Evolutionary conservation across 1,284 basidiomycete genomes (phyloP), one percentile per base, ranked within the genome.

Genomic region (Mycena citricolor): DNA sequence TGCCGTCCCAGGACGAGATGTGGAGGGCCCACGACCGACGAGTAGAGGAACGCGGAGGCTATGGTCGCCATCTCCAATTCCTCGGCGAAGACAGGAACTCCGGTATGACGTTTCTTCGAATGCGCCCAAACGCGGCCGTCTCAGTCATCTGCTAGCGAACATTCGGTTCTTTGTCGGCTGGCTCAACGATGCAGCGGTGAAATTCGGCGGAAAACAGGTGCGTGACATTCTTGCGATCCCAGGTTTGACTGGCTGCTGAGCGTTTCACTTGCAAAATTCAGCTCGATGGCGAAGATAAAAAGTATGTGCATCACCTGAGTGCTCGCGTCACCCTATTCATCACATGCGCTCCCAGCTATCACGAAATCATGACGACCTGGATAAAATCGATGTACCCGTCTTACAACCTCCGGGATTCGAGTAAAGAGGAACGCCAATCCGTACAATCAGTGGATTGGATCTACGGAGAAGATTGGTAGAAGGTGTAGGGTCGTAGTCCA

Each of bases 61-160:
- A 66, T 47, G 64, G 66, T n/a, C 55, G 56, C 13, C 57, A 65
- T 26, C 61, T 67, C 47, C 62, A 66, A 42, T 67, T 61, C 34
- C 32, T 53, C 1, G 51, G 51, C 3, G 20, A 3, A 1, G 51
- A 48, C 32, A 46, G 51, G 14, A 52, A 46, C 8, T 32, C 46
- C 5, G 47, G 51, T 52, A 21, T 16, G 46, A 24, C 8, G 5
- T 11, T 6, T 4, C 19, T 30, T 14, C 10, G 12, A n/a, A n/a
- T n/a, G n/a, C n/a, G n/a, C n/a, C n/a, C n/a, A n/a, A n/a, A n/a
- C n/a, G n/a, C n/a, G n/a, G n/a, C n/a, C n/a, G n/a, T n/a, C n/a
- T n/a, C n/a, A n/a, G n/a, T n/a, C n/a, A 10, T 14, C n/a, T 12
- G 4, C 23, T n/a, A 52, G 51, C 46, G 2, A 47, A 44, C 37